Percentiles rank a stretch among this genome's conserved stretches.
These are phyloP conservation scores for Penicillium sp. DNA, from an alignment of 2,329 filamentous ascomycete genomes.

Conservation along the genomic window DNA sequence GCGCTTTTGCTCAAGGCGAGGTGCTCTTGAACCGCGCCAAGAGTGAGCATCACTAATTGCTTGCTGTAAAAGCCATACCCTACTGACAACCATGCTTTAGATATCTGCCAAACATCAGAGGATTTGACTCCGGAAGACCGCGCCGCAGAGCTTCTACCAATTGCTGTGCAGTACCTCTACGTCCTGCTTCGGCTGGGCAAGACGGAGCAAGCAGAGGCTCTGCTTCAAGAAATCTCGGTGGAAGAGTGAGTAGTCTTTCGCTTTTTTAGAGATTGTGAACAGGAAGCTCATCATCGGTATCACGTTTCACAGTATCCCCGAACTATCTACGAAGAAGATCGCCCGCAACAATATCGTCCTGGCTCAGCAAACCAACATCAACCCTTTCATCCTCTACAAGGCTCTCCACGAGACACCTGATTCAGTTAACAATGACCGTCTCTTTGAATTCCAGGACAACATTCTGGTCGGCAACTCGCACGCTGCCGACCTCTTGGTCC, in stretches of 20 bases:
- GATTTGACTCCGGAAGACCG: conserved; percentile 64
- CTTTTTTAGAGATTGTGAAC: not conserved
- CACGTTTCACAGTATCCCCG: conserved; percentile 53
- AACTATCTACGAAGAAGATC: conserved; percentile 62
- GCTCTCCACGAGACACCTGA: conserved; percentile 56
- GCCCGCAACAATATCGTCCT: conserved; percentile 63
- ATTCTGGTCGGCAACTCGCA: conserved; percentile 59
- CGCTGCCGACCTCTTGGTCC: conserved; percentile 61
- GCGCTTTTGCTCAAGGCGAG: conserved; percentile 61
- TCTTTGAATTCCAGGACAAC: conserved; percentile 63
- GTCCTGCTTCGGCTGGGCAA: conserved; percentile 60
- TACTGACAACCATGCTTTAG: conserved; percentile 33
- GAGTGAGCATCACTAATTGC: conserved; percentile 38
- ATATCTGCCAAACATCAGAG: conserved; percentile 62
- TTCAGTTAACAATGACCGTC: conserved; percentile 55
- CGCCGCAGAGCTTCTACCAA: conserved; percentile 62
- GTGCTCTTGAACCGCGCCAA: conserved; percentile 63
- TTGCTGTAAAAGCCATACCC: too few species aligned
- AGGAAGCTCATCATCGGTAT: not conserved
- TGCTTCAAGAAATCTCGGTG: conserved; percentile 56
- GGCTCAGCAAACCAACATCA: conserved; percentile 50
- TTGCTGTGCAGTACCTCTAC: conserved; percentile 64
- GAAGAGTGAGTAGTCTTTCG: conserved; percentile 48
- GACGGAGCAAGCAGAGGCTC: conserved; percentile 57
- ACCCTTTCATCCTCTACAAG: conserved; percentile 63